Conservation (phyloP, 306 rosid species). For the Prunus padus region DNA sequence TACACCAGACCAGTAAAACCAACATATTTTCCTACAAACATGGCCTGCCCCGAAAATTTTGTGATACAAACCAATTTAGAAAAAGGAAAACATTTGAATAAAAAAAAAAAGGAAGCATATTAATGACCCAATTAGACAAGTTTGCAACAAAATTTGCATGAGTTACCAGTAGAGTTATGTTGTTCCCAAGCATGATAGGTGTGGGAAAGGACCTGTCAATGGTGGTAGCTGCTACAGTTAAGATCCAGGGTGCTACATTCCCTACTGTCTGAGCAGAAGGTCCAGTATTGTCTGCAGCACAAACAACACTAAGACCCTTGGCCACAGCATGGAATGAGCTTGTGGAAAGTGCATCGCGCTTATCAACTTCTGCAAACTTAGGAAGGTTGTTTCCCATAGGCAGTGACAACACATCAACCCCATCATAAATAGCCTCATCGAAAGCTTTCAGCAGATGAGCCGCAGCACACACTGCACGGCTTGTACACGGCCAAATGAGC, state of each 20-base stretch:
- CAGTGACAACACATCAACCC: slow-evolving; percentile 46
- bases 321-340: slow-evolving; percentile 54
- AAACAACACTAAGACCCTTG: slow-evolving; percentile 43
- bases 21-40: slow-evolving; percentile 33
- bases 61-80: neutral
- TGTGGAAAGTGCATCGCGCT: slow-evolving; percentile 23
- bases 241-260: slow-evolving; percentile 46
- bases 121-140: neutral
- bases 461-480: slow-evolving; percentile 37
- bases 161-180: slow-evolving; percentile 43
- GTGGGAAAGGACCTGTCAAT: slow-evolving; percentile 50
- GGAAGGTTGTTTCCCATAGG: slow-evolving; percentile 40
- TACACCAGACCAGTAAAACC: slow-evolving; percentile 36
- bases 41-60: slow-evolving; percentile 32
- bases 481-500: slow-evolving; percentile 52
- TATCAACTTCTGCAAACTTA: slow-evolving; percentile 33
- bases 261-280: slow-evolving; percentile 38
- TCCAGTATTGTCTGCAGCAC: slow-evolving; percentile 44
- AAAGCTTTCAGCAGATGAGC: slow-evolving; percentile 52
- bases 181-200: slow-evolving; percentile 41
- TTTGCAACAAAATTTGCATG: neutral
- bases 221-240: slow-evolving; percentile 47
- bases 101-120: neutral
- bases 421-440: slow-evolving; percentile 48
- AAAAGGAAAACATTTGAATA: neutral